Evolutionary conservation across 202 grass and related monocot species (phyloP), one percentile per base, ranked within the genome.

Genomic region (Cymbopogon flexuosus): DNA sequence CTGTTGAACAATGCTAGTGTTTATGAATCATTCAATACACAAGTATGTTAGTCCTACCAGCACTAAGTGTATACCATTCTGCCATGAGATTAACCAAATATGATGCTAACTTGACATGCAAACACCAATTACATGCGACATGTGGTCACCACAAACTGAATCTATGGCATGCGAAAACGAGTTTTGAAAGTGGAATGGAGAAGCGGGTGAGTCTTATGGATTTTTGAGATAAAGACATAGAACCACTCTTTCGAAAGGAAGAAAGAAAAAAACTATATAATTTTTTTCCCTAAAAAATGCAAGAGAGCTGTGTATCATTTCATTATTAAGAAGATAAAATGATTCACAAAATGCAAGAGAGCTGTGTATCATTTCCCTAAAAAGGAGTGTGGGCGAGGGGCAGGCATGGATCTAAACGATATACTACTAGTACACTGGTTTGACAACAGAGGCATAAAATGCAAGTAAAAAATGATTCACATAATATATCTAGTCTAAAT

Each of bases 1-100:
- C 76, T 64, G 15, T 59, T 58, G 51, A n/a, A 78, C 65, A 77
- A 82, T 63, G 65, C 35, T 43, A 36, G 75, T 7, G 34, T 65
- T 36, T 41, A 43, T 68, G 29, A 62, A 84, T 71, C 67, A 49
- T 63, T 70, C 29, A 86, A 10, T 71, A 35, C 62, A 29, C 61
- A 47, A 69, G 10, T 76, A 68, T 68, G 7, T 47, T 70, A 47
- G 68, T 30, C 40, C 35, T 67, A 36, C 35, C 34, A 69, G 5
- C 4, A 14, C 19, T 43, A 27, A 43, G 24, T 51, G 68, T 31
- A 51, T 51, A 51, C 5, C 24, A 31, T 49, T 72, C 23, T 49
- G 43, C 7, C 42, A 49, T 30, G 68, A 49, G 14, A 51, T 72
- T 8, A 9, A 8, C 68, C 24, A 49, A 31, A 31, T 47, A 49